A percentile compares a stretch with the other conserved stretches of the same genome.
Evolutionary conservation across 495 filamentous ascomycete genomes (phyloP).

Genomic region (Penicillium parvum): DNA sequence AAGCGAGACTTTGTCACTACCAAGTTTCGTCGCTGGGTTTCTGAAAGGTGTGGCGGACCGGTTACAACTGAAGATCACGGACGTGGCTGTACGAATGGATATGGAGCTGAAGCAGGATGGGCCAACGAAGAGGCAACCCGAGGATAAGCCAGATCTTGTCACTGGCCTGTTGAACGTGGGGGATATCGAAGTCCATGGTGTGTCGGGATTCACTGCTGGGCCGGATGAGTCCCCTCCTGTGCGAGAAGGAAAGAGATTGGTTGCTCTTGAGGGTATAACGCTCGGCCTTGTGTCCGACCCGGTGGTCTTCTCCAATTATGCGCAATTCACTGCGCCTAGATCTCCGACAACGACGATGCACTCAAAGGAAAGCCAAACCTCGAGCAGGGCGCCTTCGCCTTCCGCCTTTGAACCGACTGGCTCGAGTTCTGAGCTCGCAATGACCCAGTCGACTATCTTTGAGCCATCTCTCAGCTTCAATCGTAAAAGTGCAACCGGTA

Average conservation of each 20-base stretch:
- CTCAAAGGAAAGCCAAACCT: constrained; percentile 33
- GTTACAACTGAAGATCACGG: constrained; percentile 63
- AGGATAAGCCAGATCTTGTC: constrained; percentile 46
- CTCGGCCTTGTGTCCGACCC: constrained; percentile 68
- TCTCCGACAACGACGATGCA: constrained; percentile 54
- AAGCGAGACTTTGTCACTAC: constrained; percentile 68
- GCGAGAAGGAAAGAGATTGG: constrained; percentile 58
- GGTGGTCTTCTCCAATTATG: constrained; percentile 63
- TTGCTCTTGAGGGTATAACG: constrained; percentile 59
- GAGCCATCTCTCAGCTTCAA: constrained; percentile 20
- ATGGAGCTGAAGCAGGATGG: constrained; percentile 47
- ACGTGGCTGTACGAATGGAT: constrained; percentile 63
- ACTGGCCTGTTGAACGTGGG: constrained; percentile 63
- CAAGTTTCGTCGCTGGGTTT: constrained; percentile 76
- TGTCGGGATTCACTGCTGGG: constrained; percentile 40
- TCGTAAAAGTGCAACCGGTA: not conserved
- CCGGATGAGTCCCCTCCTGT: constrained; percentile 23
- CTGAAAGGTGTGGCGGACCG: constrained; percentile 79
- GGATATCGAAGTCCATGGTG: constrained; percentile 61
- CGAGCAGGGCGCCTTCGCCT: constrained; percentile 31
- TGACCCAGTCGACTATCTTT: constrained; percentile 42
- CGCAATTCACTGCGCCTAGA: constrained; percentile 54
- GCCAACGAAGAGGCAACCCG: constrained; percentile 34
- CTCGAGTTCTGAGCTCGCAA: constrained; percentile 29
- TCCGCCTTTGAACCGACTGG: constrained; percentile 23